A percentile compares a stretch with the other conserved stretches of the same genome.
Conservation (phyloP, 1,284 basidiomycete species). For the Pyrrhoderma lamaoense region DNA sequence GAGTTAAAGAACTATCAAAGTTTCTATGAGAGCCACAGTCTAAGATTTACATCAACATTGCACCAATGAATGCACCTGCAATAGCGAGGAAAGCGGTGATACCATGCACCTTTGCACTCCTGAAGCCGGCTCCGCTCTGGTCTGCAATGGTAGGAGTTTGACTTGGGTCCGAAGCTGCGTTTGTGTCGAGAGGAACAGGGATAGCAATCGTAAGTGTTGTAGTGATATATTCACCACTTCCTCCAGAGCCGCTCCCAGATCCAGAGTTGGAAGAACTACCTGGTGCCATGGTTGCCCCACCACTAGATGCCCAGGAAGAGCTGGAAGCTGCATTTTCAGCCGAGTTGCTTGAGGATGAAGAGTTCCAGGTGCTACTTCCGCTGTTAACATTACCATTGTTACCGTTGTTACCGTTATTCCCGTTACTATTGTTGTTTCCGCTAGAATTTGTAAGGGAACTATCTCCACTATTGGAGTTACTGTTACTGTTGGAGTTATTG, state of each 20-base stretch:
- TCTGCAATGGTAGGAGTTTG: background rate
- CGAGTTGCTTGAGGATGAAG: background rate
- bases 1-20: background rate
- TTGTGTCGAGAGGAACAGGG: conserved; percentile 8
- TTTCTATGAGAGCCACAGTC: background rate
- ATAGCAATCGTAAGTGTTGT: conserved; percentile 9
- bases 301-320: background rate
- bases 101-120: background rate
- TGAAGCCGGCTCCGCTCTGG: conserved; percentile 3
- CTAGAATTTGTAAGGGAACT: background rate
- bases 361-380: background rate
- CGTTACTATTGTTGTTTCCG: background rate
- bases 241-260: background rate
- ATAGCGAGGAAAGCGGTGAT: background rate
- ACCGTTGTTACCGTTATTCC: background rate
- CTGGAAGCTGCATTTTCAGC: background rate
- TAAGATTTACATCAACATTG: conserved; percentile 3
- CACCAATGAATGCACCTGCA: conserved; percentile 10
- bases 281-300: background rate
- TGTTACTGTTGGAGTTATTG: background rate
- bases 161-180: background rate
- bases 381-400: background rate
- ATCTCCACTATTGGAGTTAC: background rate
- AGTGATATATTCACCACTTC: conserved; percentile 4
- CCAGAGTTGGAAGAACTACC: background rate